phyloP scores from a whole-genome alignment of 768 basidiomycete genomes.

The Leccinum arenicola region DNA sequence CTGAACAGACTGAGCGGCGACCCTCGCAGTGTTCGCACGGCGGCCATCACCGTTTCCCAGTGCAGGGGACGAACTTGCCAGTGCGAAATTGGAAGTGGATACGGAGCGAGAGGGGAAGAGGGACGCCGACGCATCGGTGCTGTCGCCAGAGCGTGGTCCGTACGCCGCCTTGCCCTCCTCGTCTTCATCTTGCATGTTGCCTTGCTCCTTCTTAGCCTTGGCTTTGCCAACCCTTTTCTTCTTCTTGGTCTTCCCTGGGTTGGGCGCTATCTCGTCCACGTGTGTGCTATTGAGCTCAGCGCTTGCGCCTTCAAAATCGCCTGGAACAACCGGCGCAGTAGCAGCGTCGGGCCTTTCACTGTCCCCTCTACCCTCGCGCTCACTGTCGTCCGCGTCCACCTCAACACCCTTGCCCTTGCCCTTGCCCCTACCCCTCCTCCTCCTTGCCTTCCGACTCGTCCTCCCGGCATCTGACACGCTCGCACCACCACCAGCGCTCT shows the following conservation, averaged over 20 bases:
- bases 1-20: not conserved
- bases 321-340: conserved; percentile 6
- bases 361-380: no score
- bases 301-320: conserved; percentile 9
- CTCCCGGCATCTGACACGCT: not conserved
- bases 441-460: not conserved
- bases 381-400: not conserved
- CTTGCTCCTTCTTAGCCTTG: not conserved
- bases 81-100: not conserved
- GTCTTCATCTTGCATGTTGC: not conserved
- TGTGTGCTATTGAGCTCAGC: not conserved
- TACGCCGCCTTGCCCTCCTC: conserved; percentile 12
- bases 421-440: not conserved
- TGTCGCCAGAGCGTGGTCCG: conserved; percentile 12
- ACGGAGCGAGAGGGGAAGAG: not conserved
- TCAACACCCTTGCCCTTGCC: not conserved
- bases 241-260: conserved; percentile 36
- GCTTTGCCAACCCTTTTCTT: conserved; percentile 27
- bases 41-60: not conserved
- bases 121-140: conserved; percentile 16
- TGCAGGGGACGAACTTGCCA: not conserved
- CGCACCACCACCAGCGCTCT: not conserved
- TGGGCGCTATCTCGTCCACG: conserved; percentile 9
- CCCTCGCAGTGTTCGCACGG: conserved; percentile 6
- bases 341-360: not conserved